phyloP scores from a whole-genome alignment of 371 early-diverging fungal genomes.

The Actinomortierella ambigua region DNA sequence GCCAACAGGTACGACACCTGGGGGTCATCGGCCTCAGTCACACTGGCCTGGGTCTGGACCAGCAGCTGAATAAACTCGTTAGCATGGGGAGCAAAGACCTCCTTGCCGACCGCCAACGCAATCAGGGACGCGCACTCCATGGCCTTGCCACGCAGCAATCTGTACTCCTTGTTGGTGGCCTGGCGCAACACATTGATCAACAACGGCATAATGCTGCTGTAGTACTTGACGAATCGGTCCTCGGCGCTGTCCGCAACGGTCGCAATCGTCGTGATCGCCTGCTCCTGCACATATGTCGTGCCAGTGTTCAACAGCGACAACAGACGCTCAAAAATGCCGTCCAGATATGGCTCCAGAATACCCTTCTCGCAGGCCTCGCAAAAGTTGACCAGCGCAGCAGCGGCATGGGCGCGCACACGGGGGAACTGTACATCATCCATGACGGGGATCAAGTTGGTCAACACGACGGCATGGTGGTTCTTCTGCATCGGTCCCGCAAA shows the following conservation, averaged over 20 bases:
- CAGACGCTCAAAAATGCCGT: constrained; percentile 86
- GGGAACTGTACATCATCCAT: constrained; percentile 75
- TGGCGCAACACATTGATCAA: constrained; percentile 84
- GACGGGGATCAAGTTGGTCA: constrained; percentile 82
- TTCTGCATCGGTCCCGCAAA: constrained; percentile 89
- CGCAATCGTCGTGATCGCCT: constrained; percentile 96
- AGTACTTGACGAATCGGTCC: constrained; percentile 88
- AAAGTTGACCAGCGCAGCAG: constrained; percentile 97
- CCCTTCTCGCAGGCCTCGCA: constrained; percentile 84
- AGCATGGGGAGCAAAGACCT: constrained; percentile 82
- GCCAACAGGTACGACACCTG: constrained; percentile 90
- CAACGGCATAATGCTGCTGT: constrained; percentile 91
- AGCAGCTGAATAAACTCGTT: constrained; percentile 80
- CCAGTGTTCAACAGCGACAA: constrained; percentile 78
- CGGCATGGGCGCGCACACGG: constrained; percentile 95
- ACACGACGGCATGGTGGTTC: constrained; percentile 76
- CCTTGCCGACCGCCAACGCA: constrained; percentile 92
- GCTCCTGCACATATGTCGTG: constrained; percentile 94
- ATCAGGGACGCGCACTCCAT: constrained; percentile 94
- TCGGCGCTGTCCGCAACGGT: constrained; percentile 96
- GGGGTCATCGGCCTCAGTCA: constrained; percentile 90
- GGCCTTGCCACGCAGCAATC: constrained; percentile 91
- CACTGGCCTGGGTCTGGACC: constrained; percentile 74
- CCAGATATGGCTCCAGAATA: constrained; percentile 85
- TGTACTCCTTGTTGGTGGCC: constrained; percentile 84